phyloP scores from a whole-genome alignment of 208 protist species.

The Crithidia mellificae region DNA sequence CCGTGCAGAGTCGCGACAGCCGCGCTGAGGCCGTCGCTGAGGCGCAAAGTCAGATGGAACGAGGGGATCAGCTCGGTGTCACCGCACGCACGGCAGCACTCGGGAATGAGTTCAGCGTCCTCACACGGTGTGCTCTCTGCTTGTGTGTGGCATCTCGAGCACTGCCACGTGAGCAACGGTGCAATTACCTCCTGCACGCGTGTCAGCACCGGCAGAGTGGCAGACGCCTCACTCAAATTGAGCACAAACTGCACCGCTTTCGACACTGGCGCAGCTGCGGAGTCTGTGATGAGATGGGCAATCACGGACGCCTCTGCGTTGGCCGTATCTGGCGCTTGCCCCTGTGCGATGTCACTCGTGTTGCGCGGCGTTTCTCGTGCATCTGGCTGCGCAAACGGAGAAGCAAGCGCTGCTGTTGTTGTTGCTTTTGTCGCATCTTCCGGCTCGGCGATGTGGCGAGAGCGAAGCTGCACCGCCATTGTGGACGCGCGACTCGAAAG shows the following conservation, averaged over 20 bases:
- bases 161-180: slow-evolving; percentile 19
- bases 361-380: too few species aligned
- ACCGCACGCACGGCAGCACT: slow-evolving; percentile 34
- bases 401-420: background rate
- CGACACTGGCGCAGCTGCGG: background rate
- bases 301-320: too few species aligned
- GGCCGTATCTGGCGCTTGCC: too few species aligned
- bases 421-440: background rate
- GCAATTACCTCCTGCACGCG: slow-evolving; percentile 18
- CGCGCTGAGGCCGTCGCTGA: slow-evolving; percentile 49
- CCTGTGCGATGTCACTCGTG: background rate
- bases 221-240: slow-evolving; percentile 18
- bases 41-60: slow-evolving; percentile 27
- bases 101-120: slow-evolving; percentile 6
- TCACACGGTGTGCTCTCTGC: background rate
- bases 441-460: background rate
- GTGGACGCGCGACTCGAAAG: slow-evolving; percentile 37
- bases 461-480: slow-evolving; percentile 33
- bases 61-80: slow-evolving; percentile 15
- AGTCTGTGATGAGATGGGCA: background rate
- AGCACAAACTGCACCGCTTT: slow-evolving; percentile 22
- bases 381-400: too few species aligned
- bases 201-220: slow-evolving; percentile 31
- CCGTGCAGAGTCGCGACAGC: slow-evolving; percentile 31
- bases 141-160: slow-evolving; percentile 7